These are phyloP conservation scores for Laguncularia racemosa DNA, from an alignment of 345 rosid species.

Conservation along the genomic window DNA sequence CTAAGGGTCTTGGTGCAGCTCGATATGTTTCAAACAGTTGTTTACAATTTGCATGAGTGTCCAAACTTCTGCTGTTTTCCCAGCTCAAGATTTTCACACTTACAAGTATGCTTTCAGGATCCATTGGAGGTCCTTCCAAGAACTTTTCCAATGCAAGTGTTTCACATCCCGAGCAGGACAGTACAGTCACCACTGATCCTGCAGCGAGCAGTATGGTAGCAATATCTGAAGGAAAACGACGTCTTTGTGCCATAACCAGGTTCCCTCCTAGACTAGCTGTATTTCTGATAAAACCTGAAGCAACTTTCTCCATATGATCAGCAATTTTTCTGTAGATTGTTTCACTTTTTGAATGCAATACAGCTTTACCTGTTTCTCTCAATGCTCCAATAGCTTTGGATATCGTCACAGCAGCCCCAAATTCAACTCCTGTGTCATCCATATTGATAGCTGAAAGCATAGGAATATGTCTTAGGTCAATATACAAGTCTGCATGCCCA, in stretches of 20 bases:
- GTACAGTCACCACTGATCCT: conserved; percentile 40
- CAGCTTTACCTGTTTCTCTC: conserved; percentile 23
- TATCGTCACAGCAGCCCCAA: conserved; percentile 79
- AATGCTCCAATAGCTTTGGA: conserved; percentile 58
- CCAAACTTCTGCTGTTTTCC: conserved; percentile 15
- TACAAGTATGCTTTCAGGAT: conserved; percentile 36
- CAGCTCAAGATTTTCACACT: conserved; percentile 43
- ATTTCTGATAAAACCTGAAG: conserved; percentile 47
- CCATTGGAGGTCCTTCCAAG: conserved; percentile 50
- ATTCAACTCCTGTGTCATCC: conserved; percentile 43
- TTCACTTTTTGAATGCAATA: conserved; percentile 10
- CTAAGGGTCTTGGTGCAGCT: conserved; percentile 70
- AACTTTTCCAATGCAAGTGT: conserved; percentile 49
- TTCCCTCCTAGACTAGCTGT: conserved; percentile 77
- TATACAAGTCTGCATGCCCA: conserved; percentile 34
- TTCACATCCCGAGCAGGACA: conserved; percentile 22
- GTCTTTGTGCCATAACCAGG: conserved; percentile 73
- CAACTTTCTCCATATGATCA: conserved; percentile 68
- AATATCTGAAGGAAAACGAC: conserved; percentile 76
- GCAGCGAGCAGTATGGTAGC: conserved; percentile 62
- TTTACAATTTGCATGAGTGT: conserved; percentile 17
- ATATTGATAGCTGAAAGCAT: conserved; percentile 48
- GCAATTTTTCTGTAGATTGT: conserved; percentile 43
- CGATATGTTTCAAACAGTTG: conserved; percentile 69
- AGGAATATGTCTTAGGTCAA: conserved; percentile 52